Evolutionary conservation across 2,329 filamentous ascomycete species (phyloP).

Genomic region (Pseudocercospora fijiensis): DNA sequence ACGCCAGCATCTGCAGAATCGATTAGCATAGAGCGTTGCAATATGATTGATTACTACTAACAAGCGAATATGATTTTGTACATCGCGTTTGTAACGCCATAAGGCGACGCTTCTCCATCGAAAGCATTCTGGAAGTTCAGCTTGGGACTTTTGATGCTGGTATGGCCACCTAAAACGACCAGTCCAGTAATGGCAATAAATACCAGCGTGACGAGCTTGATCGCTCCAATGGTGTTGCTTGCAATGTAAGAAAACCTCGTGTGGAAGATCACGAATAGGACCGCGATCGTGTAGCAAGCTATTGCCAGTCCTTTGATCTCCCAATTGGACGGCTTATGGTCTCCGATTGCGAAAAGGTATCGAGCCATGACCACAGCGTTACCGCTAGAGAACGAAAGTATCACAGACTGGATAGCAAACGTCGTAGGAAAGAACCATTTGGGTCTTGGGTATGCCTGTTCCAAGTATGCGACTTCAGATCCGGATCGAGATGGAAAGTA

Average conservation of each 20-base stretch:
- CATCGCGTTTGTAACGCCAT: slow-evolving; percentile 59
- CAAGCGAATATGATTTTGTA: slow-evolving; percentile 48
- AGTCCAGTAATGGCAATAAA: slow-evolving; percentile 56
- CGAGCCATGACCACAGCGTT: slow-evolving; percentile 61
- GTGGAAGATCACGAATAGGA: slow-evolving; percentile 48
- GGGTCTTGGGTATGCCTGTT: slow-evolving; percentile 65
- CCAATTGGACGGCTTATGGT: slow-evolving; percentile 56
- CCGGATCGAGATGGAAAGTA: slow-evolving; percentile 68
- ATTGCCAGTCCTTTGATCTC: slow-evolving; percentile 66
- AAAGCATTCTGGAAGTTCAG: slow-evolving; percentile 59
- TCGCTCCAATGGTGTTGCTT: slow-evolving; percentile 56
- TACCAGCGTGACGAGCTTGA: slow-evolving; percentile 63
- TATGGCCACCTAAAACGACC: slow-evolving; percentile 61
- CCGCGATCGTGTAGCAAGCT: slow-evolving; percentile 60
- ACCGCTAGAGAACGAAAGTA: slow-evolving; percentile 65
- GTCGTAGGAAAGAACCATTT: slow-evolving; percentile 63
- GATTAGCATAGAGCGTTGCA: not conserved
- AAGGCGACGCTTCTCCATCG: slow-evolving; percentile 47
- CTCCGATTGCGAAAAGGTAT: slow-evolving; percentile 62
- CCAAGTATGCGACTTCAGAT: slow-evolving; percentile 65
- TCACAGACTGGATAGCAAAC: slow-evolving; percentile 63
- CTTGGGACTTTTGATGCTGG: slow-evolving; percentile 51
- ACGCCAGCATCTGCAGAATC: not conserved
- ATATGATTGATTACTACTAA: slow-evolving; percentile 30
- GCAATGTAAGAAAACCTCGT: slow-evolving; percentile 59